A percentile compares a stretch with the other conserved stretches of the same genome.
These are phyloP conservation scores for Westerdykella aurantiaca DNA, from an alignment of 2,329 filamentous ascomycete species.

Conservation along the genomic window DNA sequence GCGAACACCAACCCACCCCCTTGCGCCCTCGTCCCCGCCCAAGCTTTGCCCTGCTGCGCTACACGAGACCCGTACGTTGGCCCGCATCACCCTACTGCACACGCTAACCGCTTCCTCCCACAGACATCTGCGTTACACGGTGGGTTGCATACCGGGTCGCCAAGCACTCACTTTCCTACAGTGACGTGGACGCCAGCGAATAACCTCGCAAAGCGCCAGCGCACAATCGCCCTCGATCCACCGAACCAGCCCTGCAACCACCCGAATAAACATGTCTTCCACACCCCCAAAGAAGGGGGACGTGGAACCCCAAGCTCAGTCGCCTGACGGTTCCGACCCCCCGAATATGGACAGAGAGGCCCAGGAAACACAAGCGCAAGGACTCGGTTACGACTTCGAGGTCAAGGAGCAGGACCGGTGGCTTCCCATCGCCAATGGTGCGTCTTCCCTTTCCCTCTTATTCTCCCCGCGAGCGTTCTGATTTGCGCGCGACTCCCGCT, in stretches of 20 bases:
- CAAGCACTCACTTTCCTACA: constrained; percentile 25
- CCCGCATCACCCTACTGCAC: constrained; percentile 21
- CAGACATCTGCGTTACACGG: constrained; percentile 28
- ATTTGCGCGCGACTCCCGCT: constrained; percentile 32
- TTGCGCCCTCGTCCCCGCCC: constrained; percentile 12
- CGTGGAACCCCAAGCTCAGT: constrained; percentile 88
- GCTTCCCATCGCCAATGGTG: constrained; percentile 99
- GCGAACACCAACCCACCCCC: constrained; percentile 8
- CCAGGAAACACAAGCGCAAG: constrained; percentile 70
- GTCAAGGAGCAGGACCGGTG: constrained; percentile 99
- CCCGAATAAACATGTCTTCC: constrained; percentile 92
- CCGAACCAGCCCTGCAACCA: constrained; percentile 38
- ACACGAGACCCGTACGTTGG: constrained; percentile 15
- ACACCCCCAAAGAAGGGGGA: constrained; percentile 79
- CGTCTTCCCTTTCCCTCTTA: constrained; percentile 47
- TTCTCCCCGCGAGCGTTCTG: constrained; percentile 20
- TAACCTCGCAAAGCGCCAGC: constrained; percentile 32
- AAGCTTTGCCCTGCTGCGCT: constrained; percentile 4
- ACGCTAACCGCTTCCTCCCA: constrained; percentile 27
- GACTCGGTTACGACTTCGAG: constrained; percentile 85
- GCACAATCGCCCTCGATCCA: constrained; percentile 44
- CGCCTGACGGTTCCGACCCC: constrained; percentile 75
- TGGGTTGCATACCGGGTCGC: constrained; percentile 33
- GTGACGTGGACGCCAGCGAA: constrained; percentile 40
- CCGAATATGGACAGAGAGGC: constrained; percentile 77